Evolutionary conservation across 495 filamentous ascomycete species (phyloP).

Genomic region (Penicillium longicatenatum): DNA sequence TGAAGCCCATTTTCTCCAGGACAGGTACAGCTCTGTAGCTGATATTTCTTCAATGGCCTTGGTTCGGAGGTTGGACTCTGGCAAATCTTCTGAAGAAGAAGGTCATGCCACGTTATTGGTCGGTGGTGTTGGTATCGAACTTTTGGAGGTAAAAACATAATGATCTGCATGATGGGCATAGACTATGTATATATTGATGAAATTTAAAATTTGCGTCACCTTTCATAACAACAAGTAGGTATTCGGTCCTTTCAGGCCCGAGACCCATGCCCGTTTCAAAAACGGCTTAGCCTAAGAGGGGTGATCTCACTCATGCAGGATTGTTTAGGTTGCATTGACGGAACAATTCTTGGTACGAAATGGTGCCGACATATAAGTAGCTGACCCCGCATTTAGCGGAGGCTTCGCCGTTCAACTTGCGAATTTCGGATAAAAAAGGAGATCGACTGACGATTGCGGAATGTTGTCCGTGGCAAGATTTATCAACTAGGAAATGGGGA

Average conservation of each 20-base stretch:
- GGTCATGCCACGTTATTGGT: constrained; percentile 39
- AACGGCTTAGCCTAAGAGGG: background rate
- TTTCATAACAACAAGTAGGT: background rate
- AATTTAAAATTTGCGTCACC: background rate
- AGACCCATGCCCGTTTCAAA: background rate
- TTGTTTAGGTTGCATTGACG: background rate
- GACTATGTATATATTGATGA: constrained; percentile 14
- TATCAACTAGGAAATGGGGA: background rate
- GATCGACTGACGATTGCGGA: background rate
- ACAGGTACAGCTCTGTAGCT: constrained; percentile 64
- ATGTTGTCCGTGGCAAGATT: background rate
- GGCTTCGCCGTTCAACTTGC: background rate
- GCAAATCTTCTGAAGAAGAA: background rate
- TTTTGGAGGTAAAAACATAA: constrained; percentile 27
- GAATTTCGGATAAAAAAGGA: background rate
- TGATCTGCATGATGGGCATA: constrained; percentile 18
- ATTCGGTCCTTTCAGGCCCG: background rate
- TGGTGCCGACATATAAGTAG: background rate
- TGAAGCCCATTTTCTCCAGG: constrained; percentile 40
- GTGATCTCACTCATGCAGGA: background rate
- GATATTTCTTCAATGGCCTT: constrained; percentile 58
- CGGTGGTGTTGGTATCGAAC: constrained; percentile 60
- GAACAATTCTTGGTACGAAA: background rate
- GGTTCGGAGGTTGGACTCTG: constrained; percentile 10
- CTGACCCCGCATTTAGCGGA: constrained; percentile 6